Base-by-base conservation (phyloP, 2,329 filamentous ascomycete genomes). In the Claviceps monticola region DNA sequence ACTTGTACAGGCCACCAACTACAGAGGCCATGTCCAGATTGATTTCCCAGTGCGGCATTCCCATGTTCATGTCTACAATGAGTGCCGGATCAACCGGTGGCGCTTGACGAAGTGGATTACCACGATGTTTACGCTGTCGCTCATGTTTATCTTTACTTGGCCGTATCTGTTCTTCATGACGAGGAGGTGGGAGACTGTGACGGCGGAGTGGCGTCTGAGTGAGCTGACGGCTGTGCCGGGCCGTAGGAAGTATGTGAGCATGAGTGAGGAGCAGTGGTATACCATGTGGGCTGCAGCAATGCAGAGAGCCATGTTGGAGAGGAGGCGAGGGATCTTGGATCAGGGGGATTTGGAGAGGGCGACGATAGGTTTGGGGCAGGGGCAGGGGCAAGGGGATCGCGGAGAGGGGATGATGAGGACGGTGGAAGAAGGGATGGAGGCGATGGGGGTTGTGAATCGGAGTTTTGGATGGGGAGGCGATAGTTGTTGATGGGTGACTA, bases 81-180 rank as follows among this genome's bases (percentile, higher is more conserved):
- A 76, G 4, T 78, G 76, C 57, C 71, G 68, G 49, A 69, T 80
- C 54, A 88, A 87, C 61, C 66, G 71, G 34, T 85, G 82, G 78
- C 79, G 86, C 0, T 68, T 81, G 46, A 82, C 74, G 1, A 63
- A 62, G 6, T 87, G 81, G 80, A 70, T 88, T 45, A 69, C 75
- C 43, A 78, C 78, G 71, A 45, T 86, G 9, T 86, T 82, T 67
- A 80, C 78, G 61, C 63, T 86, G 5, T 80, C 80, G 0, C 79
- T 88, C 54, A 64, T 85, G 13, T 84, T 84, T 74, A 60, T 89
- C 52, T 71, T 89, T 57, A 71, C 77, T 3, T 89, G 85, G 85
- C 85, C 85, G 0, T 75, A 78, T 52, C 71, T 89, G 13, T 82
- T 79, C 66, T 74, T 87, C 61, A 67, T 75, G 17, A 89, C 85